A percentile compares a stretch with the other conserved stretches of the same genome.
Conservation (phyloP, 257 asterid genomes). For the Datura wrightii region DNA sequence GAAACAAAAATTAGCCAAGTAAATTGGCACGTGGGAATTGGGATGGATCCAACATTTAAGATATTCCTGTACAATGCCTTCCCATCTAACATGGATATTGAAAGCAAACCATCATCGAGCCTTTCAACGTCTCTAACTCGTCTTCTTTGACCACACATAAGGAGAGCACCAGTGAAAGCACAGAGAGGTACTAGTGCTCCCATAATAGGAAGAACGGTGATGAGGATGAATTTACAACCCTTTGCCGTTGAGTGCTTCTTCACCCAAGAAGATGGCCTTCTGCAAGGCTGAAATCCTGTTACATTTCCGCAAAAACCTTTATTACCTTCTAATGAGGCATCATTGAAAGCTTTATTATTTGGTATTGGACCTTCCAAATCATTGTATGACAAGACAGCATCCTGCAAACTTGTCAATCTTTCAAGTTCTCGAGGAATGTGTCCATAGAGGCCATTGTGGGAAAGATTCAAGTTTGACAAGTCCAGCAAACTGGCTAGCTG, state of each 20-base stretch:
- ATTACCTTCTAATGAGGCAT: neutral
- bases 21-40: too few species aligned
- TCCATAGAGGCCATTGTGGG: neutral
- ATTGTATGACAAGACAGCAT: slow-evolving; percentile 23
- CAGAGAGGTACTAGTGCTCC: neutral
- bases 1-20: too few species aligned
- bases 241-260: neutral
- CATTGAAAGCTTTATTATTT: neutral
- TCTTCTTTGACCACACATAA: neutral
- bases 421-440: neutral
- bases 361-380: neutral
- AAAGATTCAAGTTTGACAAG: slow-evolving; percentile 1
- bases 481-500: neutral
- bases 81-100: neutral
- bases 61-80: neutral
- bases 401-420: neutral
- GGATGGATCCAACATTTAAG: neutral
- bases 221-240: neutral
- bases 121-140: neutral
- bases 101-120: neutral
- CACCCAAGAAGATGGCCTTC: neutral
- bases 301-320: neutral
- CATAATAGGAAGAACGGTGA: neutral
- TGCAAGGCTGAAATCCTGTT: neutral
- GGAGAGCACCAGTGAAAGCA: neutral